phyloP scores from a whole-genome alignment of 1,284 basidiomycete genomes.

The Cutaneotrichosporon daszewskae region DNA sequence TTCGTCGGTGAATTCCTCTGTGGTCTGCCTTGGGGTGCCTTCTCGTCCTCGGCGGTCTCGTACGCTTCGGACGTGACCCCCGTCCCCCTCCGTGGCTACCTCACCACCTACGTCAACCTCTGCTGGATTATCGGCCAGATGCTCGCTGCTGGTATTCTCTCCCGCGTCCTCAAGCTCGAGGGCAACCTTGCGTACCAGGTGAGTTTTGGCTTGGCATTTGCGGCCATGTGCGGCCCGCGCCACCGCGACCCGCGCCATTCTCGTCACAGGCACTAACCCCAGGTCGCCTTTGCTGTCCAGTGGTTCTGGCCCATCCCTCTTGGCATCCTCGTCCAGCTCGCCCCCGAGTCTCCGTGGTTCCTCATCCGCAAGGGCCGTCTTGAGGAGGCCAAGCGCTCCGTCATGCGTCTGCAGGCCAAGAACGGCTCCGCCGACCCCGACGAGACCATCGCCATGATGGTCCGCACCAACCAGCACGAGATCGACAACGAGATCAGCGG shows the following conservation, averaged over 20 bases:
- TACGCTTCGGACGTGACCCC: constrained; percentile 53
- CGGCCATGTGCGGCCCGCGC: no score
- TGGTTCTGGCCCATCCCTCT: constrained; percentile 45
- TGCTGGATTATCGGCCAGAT: constrained; percentile 50
- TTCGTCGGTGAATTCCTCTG: constrained; percentile 25
- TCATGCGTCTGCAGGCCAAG: constrained; percentile 17
- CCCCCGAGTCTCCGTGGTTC: constrained; percentile 32
- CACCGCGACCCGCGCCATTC: no score
- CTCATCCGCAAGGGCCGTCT: constrained; percentile 24
- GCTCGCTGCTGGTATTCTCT: constrained; percentile 21
- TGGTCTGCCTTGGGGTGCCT: constrained; percentile 48
- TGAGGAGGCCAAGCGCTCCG: constrained; percentile 18
- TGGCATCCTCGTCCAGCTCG: constrained; percentile 18
- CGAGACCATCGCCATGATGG: constrained; percentile 32
- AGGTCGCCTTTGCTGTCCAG: constrained; percentile 45
- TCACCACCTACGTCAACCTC: constrained; percentile 47
- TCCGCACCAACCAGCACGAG: constrained; percentile 32
- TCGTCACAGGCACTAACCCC: no score
- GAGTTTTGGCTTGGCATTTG: no score
- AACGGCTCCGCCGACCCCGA: constrained; percentile 20
- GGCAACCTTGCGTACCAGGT: constrained; percentile 36
- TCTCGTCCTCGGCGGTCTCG: constrained; percentile 25
- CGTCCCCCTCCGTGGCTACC: constrained; percentile 23
- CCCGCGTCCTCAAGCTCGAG: constrained; percentile 6
- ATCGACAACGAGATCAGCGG: constrained; percentile 15